These are phyloP conservation scores for Castanospermum australe DNA, from an alignment of 306 rosid species.

Conservation along the genomic window DNA sequence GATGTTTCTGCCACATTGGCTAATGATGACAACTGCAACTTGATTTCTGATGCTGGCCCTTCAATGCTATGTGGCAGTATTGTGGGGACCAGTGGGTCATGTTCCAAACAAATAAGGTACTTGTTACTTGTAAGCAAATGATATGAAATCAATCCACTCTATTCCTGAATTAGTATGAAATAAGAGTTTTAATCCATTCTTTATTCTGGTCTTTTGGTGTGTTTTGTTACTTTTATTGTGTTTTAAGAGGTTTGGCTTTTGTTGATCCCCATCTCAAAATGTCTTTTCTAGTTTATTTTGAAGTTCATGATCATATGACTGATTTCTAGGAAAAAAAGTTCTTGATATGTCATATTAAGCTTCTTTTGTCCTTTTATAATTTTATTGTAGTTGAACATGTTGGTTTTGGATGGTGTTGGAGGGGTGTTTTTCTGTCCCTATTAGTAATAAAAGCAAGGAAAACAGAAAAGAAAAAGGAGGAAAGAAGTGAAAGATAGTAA, in stretches of 20 bases:
- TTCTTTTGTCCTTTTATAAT: background rate
- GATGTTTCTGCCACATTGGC: constrained; percentile 35
- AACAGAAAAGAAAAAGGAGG: background rate
- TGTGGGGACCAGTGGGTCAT: constrained; percentile 32
- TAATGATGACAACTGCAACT: constrained; percentile 37
- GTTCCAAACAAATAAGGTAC: constrained; percentile 61
- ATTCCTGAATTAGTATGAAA: constrained; percentile 9
- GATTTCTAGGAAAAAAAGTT: background rate
- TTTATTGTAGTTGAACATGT: background rate
- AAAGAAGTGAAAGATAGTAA: no score
- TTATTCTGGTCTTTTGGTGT: background rate
- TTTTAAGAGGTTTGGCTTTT: background rate
- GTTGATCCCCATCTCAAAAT: background rate
- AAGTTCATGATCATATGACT: constrained; percentile 1
- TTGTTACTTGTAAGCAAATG: constrained; percentile 19
- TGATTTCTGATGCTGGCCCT: constrained; percentile 29
- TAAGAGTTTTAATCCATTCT: background rate
- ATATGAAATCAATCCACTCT: background rate
- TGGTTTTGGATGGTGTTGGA: constrained; percentile 15
- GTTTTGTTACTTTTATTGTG: background rate
- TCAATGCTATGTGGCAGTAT: constrained; percentile 26
- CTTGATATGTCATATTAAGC: background rate
- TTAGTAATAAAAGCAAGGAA: no score
- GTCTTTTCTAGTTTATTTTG: constrained; percentile 11
- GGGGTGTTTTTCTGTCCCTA: background rate